Percentiles rank a stretch among this genome's conserved stretches.
Evolutionary conservation across 345 rosid species (phyloP).

Genomic region (Camelina laxa): DNA sequence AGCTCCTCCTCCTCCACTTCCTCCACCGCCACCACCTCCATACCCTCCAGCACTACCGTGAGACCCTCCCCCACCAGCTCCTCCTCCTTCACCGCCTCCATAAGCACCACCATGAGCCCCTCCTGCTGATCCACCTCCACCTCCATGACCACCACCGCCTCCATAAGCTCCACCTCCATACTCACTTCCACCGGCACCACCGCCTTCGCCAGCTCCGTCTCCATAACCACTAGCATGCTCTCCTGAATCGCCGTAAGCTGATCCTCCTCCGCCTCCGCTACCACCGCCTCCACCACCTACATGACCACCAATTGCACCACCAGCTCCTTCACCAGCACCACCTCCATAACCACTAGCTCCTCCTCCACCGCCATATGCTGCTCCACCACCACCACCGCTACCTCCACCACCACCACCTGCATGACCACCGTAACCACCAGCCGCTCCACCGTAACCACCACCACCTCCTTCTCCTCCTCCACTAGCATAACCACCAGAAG

Average conservation of each 20-base stretch:
- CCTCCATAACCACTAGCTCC: constrained; percentile 38
- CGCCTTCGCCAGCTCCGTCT: constrained; percentile 46
- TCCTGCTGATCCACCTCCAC: constrained; percentile 46
- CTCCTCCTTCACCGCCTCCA: constrained; percentile 47
- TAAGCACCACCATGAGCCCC: constrained; percentile 43
- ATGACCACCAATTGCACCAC: constrained; percentile 42
- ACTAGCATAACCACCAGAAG: constrained; percentile 44
- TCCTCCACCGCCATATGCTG: constrained; percentile 30
- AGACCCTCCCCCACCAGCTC: constrained; percentile 44
- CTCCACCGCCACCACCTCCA: constrained; percentile 46
- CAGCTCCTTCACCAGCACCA: constrained; percentile 42
- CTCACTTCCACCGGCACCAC: constrained; percentile 40
- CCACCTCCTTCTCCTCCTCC: constrained; percentile 51
- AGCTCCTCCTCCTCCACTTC: constrained; percentile 46
- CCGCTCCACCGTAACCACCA: constrained; percentile 49
- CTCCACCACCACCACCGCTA: constrained; percentile 41
- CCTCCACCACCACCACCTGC: constrained; percentile 47
- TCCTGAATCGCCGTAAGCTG: constrained; percentile 41
- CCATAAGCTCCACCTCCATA: constrained; percentile 38
- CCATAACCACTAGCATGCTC: constrained; percentile 48
- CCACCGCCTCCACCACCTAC: constrained; percentile 47
- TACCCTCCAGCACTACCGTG: constrained; percentile 34
- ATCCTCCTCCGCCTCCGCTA: constrained; percentile 43
- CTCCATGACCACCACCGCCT: constrained; percentile 44
- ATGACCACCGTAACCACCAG: constrained; percentile 48